Percentiles rank a stretch among this genome's conserved stretches.
Evolutionary conservation across 148 eudicot genomes (phyloP).

Genomic region (Camellia granthamiana): DNA sequence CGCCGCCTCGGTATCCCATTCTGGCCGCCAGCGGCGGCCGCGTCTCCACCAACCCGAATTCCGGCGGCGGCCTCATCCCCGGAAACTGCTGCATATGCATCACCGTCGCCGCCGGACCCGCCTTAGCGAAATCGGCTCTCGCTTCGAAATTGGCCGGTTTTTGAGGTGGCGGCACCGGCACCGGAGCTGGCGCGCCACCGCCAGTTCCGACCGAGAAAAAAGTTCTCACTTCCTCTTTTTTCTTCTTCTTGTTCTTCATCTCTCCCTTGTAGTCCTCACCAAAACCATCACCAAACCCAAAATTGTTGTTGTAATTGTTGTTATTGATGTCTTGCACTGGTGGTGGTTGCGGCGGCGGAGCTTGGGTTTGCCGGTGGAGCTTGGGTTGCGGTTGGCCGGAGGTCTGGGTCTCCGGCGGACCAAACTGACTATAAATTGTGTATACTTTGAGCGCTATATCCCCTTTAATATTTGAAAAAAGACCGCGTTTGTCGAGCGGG

Average conservation of each 20-base stretch:
- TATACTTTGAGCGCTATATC: constrained; percentile 63
- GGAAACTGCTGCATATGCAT: constrained; percentile 84
- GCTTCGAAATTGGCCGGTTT: constrained; percentile 30
- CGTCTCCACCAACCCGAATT: constrained; percentile 74
- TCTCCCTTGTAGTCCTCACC: constrained; percentile 24
- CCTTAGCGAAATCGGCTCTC: constrained; percentile 53
- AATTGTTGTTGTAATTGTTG: constrained; percentile 12
- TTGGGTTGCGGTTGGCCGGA: too few species aligned
- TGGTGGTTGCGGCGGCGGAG: not conserved
- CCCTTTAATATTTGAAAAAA: constrained; percentile 72
- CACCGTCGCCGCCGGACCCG: constrained; percentile 40
- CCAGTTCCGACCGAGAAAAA: constrained; percentile 59
- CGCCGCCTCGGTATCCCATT: constrained; percentile 73
- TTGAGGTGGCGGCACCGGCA: constrained; percentile 23
- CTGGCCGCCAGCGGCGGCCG: constrained; percentile 86
- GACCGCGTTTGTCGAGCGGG: constrained; percentile 80
- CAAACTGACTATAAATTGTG: constrained; percentile 22
- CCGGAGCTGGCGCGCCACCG: constrained; percentile 10
- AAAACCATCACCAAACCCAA: not conserved
- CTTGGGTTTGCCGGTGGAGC: too few species aligned
- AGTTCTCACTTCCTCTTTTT: constrained; percentile 51
- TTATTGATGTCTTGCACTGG: constrained; percentile 35
- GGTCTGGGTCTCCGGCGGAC: not conserved
- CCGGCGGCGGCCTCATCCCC: constrained; percentile 73
- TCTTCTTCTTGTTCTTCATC: constrained; percentile 30